phyloP scores from a whole-genome alignment of 73 alveolate genomes.

The Loxodes magnus region DNA sequence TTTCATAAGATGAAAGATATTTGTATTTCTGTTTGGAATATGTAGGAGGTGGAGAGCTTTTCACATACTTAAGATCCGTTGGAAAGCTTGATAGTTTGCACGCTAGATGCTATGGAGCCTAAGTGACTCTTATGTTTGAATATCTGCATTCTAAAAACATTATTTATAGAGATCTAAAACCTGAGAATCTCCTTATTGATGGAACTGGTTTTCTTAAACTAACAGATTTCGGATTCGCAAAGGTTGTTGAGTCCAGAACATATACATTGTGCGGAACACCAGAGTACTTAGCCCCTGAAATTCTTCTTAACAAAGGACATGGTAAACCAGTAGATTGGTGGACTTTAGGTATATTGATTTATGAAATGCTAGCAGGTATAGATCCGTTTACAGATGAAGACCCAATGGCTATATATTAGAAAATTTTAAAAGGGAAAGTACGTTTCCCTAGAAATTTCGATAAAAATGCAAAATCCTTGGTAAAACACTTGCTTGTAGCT shows the following conservation, averaged over 20 bases:
- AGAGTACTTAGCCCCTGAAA: constrained; percentile 49
- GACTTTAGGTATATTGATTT: constrained; percentile 86
- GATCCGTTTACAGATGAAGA: constrained; percentile 94
- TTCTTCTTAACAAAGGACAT: constrained; percentile 57
- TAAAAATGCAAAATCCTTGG: constrained; percentile 49
- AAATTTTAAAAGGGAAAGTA: constrained; percentile 76
- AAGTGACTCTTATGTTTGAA: constrained; percentile 33
- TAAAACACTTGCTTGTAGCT: constrained; percentile 69
- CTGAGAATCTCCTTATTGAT: constrained; percentile 35
- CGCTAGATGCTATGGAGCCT: constrained; percentile 38
- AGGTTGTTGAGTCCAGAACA: constrained; percentile 50
- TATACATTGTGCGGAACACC: constrained; percentile 60
- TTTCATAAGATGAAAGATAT: constrained; percentile 70
- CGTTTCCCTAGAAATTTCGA: constrained; percentile 76
- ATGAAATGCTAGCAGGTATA: constrained; percentile 86
- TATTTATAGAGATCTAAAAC: constrained; percentile 38
- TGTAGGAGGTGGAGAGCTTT: constrained; percentile 92
- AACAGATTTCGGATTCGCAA: constrained; percentile 50
- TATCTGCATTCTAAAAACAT: constrained; percentile 40
- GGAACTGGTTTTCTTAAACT: constrained; percentile 31
- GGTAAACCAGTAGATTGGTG: constrained; percentile 82
- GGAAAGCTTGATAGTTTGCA: constrained; percentile 61
- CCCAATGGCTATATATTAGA: constrained; percentile 92
- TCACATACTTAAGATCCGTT: constrained; percentile 61
- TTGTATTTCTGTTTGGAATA: constrained; percentile 80